Percentiles rank a stretch among this genome's conserved stretches.
Conservation (phyloP, 2,329 filamentous ascomycete species). For the Colletotrichum sp. region DNA sequence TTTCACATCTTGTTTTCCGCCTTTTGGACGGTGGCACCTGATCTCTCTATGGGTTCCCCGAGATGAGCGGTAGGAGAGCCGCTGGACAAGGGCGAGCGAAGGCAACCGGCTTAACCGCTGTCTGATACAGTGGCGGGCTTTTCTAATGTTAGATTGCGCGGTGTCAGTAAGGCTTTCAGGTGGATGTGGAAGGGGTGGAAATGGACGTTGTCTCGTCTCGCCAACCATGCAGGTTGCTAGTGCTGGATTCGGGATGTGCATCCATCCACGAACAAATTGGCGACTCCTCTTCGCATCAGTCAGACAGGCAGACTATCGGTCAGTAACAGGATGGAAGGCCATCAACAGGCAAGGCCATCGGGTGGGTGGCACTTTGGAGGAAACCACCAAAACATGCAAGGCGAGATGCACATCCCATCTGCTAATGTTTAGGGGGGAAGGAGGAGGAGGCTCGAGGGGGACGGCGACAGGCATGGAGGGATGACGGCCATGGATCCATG, state of each 20-base stretch:
- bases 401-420: slow-evolving; percentile 22
- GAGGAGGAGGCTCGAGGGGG: neutral
- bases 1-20: neutral
- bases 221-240: neutral
- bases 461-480: neutral
- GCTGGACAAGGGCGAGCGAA: neutral
- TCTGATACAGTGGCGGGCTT: neutral
- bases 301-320: neutral
- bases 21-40: neutral
- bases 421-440: neutral
- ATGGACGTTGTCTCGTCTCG: neutral
- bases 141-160: neutral
- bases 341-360: neutral
- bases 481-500: slow-evolving; percentile 2
- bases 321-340: neutral
- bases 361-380: slow-evolving; percentile 19
- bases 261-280: slow-evolving; percentile 27
- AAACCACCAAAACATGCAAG: slow-evolving; percentile 21
- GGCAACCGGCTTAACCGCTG: neutral
- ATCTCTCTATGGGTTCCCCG: neutral
- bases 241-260: slow-evolving; percentile 15
- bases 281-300: neutral
- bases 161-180: neutral
- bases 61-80: neutral
- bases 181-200: neutral